Base-by-base conservation (phyloP, 768 basidiomycete species). In the Lactifluus hygrophoroides region DNA sequence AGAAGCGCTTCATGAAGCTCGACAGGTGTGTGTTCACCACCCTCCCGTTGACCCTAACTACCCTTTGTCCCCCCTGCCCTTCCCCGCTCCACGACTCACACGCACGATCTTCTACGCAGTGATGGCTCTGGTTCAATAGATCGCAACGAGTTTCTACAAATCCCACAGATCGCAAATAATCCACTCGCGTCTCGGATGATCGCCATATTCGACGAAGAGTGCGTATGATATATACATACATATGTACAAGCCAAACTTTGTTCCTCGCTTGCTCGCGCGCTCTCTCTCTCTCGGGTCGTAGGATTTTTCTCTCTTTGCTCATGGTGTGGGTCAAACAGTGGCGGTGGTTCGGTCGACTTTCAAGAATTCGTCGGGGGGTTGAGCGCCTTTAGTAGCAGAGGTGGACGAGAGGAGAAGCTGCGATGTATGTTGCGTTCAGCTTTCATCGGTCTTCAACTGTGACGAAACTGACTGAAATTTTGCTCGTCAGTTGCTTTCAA, bases 401-500 rank as follows among this genome's bases (percentile, higher is more conserved):
- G 96, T 17, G 96, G 91, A 19, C 79, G 95, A 61, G 96, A 99
- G 67, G 96, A 98, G 75, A 99, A 99, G 71, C 75, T 99, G 57
- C 82, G 82, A 72, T 99, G 95, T 96, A 62, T 57, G 91, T 81
- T 3, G 3, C n/a, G 21, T 1, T 3, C 35, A 13, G 30, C 21
- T 17, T n/a, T 45, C 17, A 44, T 10, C 10, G 27, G 3, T 17
- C 28, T 5, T 16, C 23, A 6, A 43, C 9, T 23, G 42, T 43
- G 42, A 23, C 27, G 34, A 43, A 10, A 5, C 10, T 32, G 32
- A 44, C 38, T 54, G n/a, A n/a, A n/a, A n/a, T n/a, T n/a, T n/a
- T n/a, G n/a, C n/a, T n/a, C n/a, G n/a, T n/a, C 66, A 99, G 96
- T 99, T 68, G 96, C 96, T 25, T 99, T 99, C 84, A 98, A 98